phyloP scores from a whole-genome alignment of 495 filamentous ascomycete genomes.

The Penicillium canescens region DNA sequence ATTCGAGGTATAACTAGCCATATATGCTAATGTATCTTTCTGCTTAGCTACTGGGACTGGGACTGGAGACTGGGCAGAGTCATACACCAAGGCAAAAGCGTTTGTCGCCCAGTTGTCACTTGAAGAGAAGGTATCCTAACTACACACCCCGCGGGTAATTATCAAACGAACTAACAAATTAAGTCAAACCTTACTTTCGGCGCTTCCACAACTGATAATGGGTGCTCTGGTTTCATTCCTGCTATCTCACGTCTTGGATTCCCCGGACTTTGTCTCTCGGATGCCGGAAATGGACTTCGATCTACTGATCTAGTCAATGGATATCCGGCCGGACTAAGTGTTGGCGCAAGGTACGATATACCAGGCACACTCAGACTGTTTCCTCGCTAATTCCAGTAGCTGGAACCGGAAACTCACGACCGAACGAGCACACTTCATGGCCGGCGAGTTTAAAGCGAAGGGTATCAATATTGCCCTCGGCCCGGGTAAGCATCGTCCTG shows the following conservation, averaged over 20 bases:
- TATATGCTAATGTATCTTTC: not conserved
- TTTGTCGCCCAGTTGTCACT: constrained; percentile 58
- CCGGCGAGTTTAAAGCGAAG: constrained; percentile 52
- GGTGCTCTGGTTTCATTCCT: constrained; percentile 53
- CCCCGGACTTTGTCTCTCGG: constrained; percentile 61
- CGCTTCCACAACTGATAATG: constrained; percentile 30
- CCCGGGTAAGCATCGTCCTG: constrained; percentile 25
- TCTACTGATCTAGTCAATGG: constrained; percentile 60
- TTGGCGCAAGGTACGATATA: constrained; percentile 41
- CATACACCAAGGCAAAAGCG: constrained; percentile 48
- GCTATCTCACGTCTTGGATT: constrained; percentile 56
- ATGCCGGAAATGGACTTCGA: constrained; percentile 63
- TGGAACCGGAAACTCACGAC: constrained; percentile 60
- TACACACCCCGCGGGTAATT: not conserved
- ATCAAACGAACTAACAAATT: not conserved
- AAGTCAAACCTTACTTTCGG: constrained; percentile 51
- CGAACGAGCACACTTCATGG: constrained; percentile 52
- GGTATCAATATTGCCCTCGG: constrained; percentile 59
- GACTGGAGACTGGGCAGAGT: constrained; percentile 44
- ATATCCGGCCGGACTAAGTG: constrained; percentile 57
- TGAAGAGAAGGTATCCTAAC: constrained; percentile 51
- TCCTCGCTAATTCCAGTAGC: constrained; percentile 4
- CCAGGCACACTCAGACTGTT: not conserved
- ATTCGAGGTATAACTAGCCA: not conserved
- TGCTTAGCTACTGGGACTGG: constrained; percentile 15